Percentiles rank a stretch among this genome's conserved stretches.
phyloP scores from a whole-genome alignment of 768 basidiomycete species.

The Fistulinella prunicolor region DNA sequence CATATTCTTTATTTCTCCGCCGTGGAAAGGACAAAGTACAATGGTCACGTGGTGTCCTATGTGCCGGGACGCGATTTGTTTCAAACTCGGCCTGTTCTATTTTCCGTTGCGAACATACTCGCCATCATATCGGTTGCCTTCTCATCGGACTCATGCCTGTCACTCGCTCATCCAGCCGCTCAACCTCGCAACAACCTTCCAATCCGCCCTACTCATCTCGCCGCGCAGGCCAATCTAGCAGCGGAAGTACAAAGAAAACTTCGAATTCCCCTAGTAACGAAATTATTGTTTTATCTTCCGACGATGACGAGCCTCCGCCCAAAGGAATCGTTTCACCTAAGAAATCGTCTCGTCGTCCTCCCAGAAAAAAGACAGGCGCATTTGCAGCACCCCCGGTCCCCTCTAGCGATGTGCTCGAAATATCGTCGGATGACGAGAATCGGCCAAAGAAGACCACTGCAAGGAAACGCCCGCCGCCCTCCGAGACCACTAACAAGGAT shows the following conservation, averaged over 20 bases:
- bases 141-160: conserved; percentile 22
- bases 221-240: conserved; percentile 6
- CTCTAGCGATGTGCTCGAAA: conserved; percentile 47
- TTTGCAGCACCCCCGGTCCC: conserved; percentile 5
- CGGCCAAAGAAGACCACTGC: conserved; percentile 3
- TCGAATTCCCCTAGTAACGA: conserved; percentile 18
- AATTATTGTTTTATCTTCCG: conserved; percentile 36
- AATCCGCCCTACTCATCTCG: conserved; percentile 6
- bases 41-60: no score
- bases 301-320: conserved; percentile 24
- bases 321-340: conserved; percentile 19
- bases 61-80: conserved; percentile 18
- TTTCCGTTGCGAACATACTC: no score
- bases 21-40: no score
- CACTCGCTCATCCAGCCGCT: conserved; percentile 29
- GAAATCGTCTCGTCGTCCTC: conserved; percentile 2
- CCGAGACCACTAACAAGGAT: conserved; percentile 11
- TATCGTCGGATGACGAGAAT: conserved; percentile 54
- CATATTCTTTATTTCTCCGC: no score
- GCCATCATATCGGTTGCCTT: neutral
- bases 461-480: conserved; percentile 17
- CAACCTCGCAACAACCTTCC: neutral
- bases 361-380: conserved; percentile 22
- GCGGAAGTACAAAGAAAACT: conserved; percentile 14
- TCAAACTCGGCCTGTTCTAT: no score